Percentiles rank a stretch among this genome's conserved stretches.
Evolutionary conservation across 2,329 filamentous ascomycete species (phyloP).

Genomic region (Pseudovirgaria hyperparasitica): DNA sequence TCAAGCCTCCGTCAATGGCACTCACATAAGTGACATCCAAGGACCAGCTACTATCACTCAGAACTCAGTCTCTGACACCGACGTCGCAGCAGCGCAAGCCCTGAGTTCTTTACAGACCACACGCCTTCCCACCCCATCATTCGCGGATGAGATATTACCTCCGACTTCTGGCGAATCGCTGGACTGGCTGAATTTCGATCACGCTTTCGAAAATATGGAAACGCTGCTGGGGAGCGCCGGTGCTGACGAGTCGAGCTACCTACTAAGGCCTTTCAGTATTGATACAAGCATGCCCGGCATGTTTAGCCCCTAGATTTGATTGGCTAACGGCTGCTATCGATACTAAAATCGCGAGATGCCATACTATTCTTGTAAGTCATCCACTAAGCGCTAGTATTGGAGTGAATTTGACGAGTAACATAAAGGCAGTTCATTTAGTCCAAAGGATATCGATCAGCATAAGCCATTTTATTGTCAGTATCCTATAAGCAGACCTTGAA

Average conservation of each 20-base stretch:
- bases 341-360: too few relatives aligned
- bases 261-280: conserved; percentile 23
- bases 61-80: conserved; percentile 13
- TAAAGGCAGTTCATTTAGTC: too few relatives aligned
- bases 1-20: background rate
- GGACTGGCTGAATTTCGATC: conserved; percentile 27
- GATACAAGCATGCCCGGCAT: too few relatives aligned
- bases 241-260: conserved; percentile 25
- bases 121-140: background rate
- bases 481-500: too few relatives aligned
- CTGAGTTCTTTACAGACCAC: conserved; percentile 5
- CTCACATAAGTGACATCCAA: background rate
- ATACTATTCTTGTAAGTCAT: too few relatives aligned
- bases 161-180: conserved; percentile 20
- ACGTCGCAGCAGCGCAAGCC: conserved; percentile 22
- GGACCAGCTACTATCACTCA: conserved; percentile 9
- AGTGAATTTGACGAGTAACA: too few relatives aligned
- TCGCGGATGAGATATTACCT: conserved; percentile 7
- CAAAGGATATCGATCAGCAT: too few relatives aligned
- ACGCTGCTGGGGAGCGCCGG: conserved; percentile 23
- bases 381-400: too few relatives aligned
- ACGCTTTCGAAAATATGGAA: conserved; percentile 28
- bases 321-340: too few relatives aligned
- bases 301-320: too few relatives aligned
- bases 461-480: too few relatives aligned